Evolutionary conservation across 2,329 filamentous ascomycete species (phyloP), one percentile per base, ranked within the genome.

Genomic region (Fusarium neocosmosporiellum): DNA sequence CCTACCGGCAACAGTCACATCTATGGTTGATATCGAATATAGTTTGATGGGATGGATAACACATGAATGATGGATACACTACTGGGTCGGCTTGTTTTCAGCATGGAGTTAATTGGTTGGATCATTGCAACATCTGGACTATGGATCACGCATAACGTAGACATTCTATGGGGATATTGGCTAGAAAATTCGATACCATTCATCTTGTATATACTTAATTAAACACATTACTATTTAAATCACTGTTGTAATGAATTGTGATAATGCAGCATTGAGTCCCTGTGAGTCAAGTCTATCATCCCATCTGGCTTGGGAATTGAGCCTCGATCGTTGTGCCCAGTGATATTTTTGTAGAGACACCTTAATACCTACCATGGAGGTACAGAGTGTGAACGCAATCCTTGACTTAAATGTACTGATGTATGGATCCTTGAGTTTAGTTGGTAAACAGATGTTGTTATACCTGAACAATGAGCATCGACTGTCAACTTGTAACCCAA

Each of bases 41-140:
- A 41, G 48, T 8, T 60, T 55, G 13, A 66, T 27, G 39, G 36
- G 3, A 39, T 59, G 6, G 9, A 46, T 43, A 46, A 1, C 14
- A 33, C 22, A 2, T 13, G 37, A 29, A 60, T 29, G 20, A 43
- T 31, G 55, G 34, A 36, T 24, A 50, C 4, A 6, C 7, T 48
- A 46, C 29, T 16, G 36, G 20, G 8, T 8, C 9, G 3, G 2
- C 34, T 37, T 20, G 13, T 67, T 57, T 55, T 33, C 24, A 74
- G 70, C 67, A 34, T 59, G 73, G 73, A 73, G 73, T 75, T 75
- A 29, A 46, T 62, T 13, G 67, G 48, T 29, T 68, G 18, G 29
- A 27, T 3, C 34, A 20, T n/a, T 7, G 24, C 20, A 36, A 48
- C 22, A 63, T 67, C 46, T 6, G 67, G 29, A 41, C 8, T 9